Evolutionary conservation across 306 rosid species (phyloP).

Genomic region (Cicer bijugum): DNA sequence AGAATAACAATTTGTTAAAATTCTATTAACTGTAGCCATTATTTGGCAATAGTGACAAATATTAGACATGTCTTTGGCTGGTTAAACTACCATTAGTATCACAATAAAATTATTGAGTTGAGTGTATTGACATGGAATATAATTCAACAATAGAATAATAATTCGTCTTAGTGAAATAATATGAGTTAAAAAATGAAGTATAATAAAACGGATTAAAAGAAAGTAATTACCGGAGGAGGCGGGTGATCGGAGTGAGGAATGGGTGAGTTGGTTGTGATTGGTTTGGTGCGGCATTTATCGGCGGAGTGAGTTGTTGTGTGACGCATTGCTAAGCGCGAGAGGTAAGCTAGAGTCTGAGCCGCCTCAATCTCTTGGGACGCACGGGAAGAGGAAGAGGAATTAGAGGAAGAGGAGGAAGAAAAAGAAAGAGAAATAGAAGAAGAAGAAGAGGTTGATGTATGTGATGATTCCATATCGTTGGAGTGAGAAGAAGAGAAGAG

Average conservation of each 20-base stretch:
- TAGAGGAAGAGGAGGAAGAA: not conserved
- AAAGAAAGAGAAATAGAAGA: slow-evolving; percentile 34
- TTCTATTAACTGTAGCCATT: not conserved
- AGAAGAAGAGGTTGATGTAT: slow-evolving; percentile 39
- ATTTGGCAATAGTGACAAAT: not conserved
- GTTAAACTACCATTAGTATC: not conserved
- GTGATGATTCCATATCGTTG: slow-evolving; percentile 39
- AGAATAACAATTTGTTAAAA: no score
- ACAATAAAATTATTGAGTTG: not conserved
- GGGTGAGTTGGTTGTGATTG: slow-evolving; percentile 56
- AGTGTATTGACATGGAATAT: slow-evolving; percentile 12
- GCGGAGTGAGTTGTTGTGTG: slow-evolving; percentile 40
- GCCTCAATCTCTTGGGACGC: slow-evolving; percentile 74
- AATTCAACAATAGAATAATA: slow-evolving; percentile 27
- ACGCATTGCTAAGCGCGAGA: slow-evolving; percentile 68
- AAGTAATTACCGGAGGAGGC: slow-evolving; percentile 47
- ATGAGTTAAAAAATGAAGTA: not conserved
- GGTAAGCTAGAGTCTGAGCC: slow-evolving; percentile 88
- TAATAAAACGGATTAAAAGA: not conserved
- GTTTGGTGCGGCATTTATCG: slow-evolving; percentile 50
- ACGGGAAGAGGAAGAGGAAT: slow-evolving; percentile 22
- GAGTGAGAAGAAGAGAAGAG: not conserved
- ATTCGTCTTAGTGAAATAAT: not conserved
- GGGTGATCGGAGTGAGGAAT: slow-evolving; percentile 48
- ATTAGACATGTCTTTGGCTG: slow-evolving; percentile 10